phyloP scores from a whole-genome alignment of 2,329 filamentous ascomycete genomes.

The Apiospora arundinis region DNA sequence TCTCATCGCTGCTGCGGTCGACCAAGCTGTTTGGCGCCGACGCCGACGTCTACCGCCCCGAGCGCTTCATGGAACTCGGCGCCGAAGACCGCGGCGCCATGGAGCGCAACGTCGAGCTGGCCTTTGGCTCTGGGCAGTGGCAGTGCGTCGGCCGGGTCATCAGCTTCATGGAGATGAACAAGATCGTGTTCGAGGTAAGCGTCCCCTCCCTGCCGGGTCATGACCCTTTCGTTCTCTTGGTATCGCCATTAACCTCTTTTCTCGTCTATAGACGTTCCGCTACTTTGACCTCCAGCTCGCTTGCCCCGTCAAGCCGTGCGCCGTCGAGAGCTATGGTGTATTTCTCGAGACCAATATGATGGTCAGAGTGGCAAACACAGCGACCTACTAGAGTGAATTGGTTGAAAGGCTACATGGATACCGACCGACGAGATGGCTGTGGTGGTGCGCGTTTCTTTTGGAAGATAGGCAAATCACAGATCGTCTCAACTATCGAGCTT shows the following conservation, averaged over 20 bases:
- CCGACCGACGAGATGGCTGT: too few relatives aligned
- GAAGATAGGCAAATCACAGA: too few relatives aligned
- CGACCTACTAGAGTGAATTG: neutral
- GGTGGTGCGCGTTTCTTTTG: too few relatives aligned
- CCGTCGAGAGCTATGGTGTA: slow-evolving; percentile 5
- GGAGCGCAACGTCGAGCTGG: slow-evolving; percentile 18
- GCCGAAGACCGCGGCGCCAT: neutral
- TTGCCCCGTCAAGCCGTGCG: neutral
- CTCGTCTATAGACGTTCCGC: neutral
- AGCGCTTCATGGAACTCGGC: neutral
- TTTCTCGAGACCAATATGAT: slow-evolving; percentile 21
- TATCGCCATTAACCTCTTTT: too few relatives aligned
- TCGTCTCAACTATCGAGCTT: too few relatives aligned
- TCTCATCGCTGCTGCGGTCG: neutral
- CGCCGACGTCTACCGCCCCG: slow-evolving; percentile 1
- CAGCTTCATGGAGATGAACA: slow-evolving; percentile 17
- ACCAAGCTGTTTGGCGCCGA: slow-evolving; percentile 6
- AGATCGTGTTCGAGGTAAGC: slow-evolving; percentile 9
- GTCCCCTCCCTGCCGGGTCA: too few relatives aligned
- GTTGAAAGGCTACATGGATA: too few relatives aligned
- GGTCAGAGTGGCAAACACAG: neutral
- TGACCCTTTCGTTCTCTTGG: too few relatives aligned
- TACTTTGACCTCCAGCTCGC: slow-evolving; percentile 20
- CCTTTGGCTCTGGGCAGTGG: slow-evolving; percentile 20
- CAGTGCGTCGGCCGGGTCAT: neutral